Evolutionary conservation across 2,329 filamentous ascomycete genomes (phyloP).

Genomic region (Alternaria brassicicola): DNA sequence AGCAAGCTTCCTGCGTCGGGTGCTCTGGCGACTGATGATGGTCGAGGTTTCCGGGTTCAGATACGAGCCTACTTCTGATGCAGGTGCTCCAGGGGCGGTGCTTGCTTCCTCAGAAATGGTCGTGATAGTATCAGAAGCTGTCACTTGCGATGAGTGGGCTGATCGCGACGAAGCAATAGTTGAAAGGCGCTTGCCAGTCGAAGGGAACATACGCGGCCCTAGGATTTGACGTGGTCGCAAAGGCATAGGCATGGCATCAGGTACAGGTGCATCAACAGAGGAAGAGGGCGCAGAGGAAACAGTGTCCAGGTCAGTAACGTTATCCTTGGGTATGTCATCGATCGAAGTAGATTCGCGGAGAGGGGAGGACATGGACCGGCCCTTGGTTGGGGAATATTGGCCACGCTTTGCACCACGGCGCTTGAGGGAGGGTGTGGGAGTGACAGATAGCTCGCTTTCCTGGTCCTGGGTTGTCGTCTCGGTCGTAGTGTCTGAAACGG

Average conservation of each 20-base stretch:
- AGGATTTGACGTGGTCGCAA: conserved; percentile 45
- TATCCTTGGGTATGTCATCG: conserved; percentile 28
- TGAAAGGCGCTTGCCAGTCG: conserved; percentile 61
- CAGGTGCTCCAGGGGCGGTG: conserved; percentile 26
- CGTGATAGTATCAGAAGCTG: conserved; percentile 33
- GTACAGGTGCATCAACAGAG: conserved; percentile 42
- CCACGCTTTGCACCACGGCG: conserved; percentile 48
- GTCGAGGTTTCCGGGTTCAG: conserved; percentile 43
- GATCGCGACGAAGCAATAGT: conserved; percentile 63
- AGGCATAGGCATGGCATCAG: conserved; percentile 41
- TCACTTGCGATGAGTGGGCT: conserved; percentile 35
- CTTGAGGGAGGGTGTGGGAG: conserved; percentile 45
- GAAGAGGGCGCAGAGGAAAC: conserved; percentile 43
- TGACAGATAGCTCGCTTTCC: conserved; percentile 29
- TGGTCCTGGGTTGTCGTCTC: conserved; percentile 25
- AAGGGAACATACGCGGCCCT: conserved; percentile 56
- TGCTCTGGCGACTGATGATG: conserved; percentile 54
- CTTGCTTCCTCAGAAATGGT: conserved; percentile 25
- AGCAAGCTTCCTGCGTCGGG: conserved; percentile 71
- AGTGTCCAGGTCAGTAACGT: conserved; percentile 32
- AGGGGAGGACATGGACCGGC: conserved; percentile 41
- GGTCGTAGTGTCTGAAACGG: conserved; percentile 27
- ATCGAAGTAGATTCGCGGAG: conserved; percentile 33
- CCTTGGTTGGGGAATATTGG: conserved; percentile 52
- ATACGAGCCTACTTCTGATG: conserved; percentile 39